Evolutionary conservation across 257 asterid species (phyloP), one percentile per base, ranked within the genome.

Genomic region (Ocimum tenuiflorum): DNA sequence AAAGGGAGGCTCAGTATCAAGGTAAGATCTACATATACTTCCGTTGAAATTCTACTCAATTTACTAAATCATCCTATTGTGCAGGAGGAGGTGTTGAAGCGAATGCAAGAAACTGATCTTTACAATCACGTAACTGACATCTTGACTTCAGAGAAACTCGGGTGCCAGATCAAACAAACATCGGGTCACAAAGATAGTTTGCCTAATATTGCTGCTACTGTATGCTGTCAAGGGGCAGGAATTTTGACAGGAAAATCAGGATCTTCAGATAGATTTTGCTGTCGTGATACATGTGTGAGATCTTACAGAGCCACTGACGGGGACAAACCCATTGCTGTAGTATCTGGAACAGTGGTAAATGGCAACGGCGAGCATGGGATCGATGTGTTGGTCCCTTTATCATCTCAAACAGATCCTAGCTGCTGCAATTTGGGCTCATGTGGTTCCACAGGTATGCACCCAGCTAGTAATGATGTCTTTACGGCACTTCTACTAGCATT

Each of bases 181-280:
- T 56, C 15, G 29, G 75, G 75, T 55, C 72, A 58, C 51, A 77
- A 38, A 24, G 82, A 80, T 72, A 78, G 72, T 77, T 77, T 86
- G 72, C 71, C 92, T 7, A 62, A 39, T 48, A 88, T 90, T 73
- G 95, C 96, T 35, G 94, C 92, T 42, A 63, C 67, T 68, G 87
- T 88, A 67, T 90, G 96, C 82, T 86, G 91, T 78, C 96, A 86
- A 77, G 99, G 94, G 31, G 94, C 95, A 38, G 89, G 88, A 17
- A 63, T 90, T 72, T 79, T 94, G 67, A 52, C 87, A 0, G 95
- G 99, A 63, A 79, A 74, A 31, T 73, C 81, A 50, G 71, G 84
- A 68, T 76, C 80, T 13, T 69, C 76, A 3, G 77, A 79, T 69
- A 64, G 63, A 65, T 88, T 83, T 75, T 86, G 86, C 86, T 84